These are phyloP conservation scores for Mycena galopus DNA, from an alignment of 768 basidiomycete species.

Conservation along the genomic window DNA sequence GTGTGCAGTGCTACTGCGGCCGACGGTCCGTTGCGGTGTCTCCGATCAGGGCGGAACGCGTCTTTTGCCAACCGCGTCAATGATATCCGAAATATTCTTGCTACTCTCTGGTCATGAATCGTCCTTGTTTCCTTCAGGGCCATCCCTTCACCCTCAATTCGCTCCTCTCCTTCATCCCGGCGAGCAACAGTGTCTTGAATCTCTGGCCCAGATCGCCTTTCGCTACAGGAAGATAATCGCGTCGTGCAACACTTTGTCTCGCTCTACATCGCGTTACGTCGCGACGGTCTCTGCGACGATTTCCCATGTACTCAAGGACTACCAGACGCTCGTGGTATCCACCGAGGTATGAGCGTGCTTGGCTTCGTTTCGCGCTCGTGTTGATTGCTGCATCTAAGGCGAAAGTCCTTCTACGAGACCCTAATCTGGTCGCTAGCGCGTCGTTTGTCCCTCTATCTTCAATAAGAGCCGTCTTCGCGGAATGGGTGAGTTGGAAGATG, in stretches of 20 bases:
- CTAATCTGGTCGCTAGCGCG: conserved; percentile 80
- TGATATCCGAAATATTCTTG: conserved; percentile 92
- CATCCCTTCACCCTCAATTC: conserved; percentile 74
- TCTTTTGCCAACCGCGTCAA: conserved; percentile 43
- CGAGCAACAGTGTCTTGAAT: conserved; percentile 87
- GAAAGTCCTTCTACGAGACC: conserved; percentile 81
- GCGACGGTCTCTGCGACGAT: conserved; percentile 83
- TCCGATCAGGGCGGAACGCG: too few relatives aligned
- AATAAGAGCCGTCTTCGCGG: conserved; percentile 84
- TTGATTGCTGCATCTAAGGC: conserved; percentile 45
- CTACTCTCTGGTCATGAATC: conserved; percentile 91
- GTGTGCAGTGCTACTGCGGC: too few relatives aligned
- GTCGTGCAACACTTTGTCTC: conserved; percentile 63
- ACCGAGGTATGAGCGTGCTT: conserved; percentile 64
- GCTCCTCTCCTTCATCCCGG: conserved; percentile 86
- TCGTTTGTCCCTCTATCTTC: conserved; percentile 91
- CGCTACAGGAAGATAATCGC: conserved; percentile 81
- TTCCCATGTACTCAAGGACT: conserved; percentile 82
- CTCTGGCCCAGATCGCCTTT: conserved; percentile 79
- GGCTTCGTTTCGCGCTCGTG: background rate
- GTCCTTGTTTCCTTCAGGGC: conserved; percentile 78
- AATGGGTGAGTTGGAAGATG: conserved; percentile 63
- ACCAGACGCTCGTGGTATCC: conserved; percentile 82
- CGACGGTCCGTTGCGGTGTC: too few relatives aligned
- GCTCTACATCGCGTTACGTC: conserved; percentile 79